Conservation (phyloP, 2,329 filamentous ascomycete genomes). For the Aspergillus ibericus region DNA sequence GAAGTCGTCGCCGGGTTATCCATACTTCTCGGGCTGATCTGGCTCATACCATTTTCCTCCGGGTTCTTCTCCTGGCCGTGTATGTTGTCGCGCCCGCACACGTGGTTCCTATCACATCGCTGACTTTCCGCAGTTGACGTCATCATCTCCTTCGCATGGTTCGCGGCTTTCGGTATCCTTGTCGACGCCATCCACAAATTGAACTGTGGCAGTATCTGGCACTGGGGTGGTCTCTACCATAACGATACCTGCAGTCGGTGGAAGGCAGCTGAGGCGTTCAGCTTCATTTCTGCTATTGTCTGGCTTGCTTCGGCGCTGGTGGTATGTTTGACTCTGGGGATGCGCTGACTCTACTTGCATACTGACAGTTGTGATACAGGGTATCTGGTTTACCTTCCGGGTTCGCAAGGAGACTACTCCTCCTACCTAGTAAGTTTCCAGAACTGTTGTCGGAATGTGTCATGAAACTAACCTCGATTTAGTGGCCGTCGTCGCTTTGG, state of each 20-base stretch:
- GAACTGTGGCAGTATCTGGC: slow-evolving; percentile 58
- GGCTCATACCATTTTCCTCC: slow-evolving; percentile 69
- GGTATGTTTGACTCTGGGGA: slow-evolving; percentile 31
- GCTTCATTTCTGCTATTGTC: slow-evolving; percentile 68
- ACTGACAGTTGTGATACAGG: slow-evolving; percentile 23
- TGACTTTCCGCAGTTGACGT: slow-evolving; percentile 55
- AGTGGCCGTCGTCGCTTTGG: slow-evolving; percentile 12
- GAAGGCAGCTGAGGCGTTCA: slow-evolving; percentile 71
- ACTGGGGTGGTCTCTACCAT: slow-evolving; percentile 57
- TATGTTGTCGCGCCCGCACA: slow-evolving; percentile 22
- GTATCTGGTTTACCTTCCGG: slow-evolving; percentile 40
- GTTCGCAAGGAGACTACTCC: slow-evolving; percentile 16
- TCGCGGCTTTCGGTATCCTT: slow-evolving; percentile 66
- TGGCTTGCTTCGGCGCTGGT: slow-evolving; percentile 67
- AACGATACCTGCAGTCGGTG: slow-evolving; percentile 63
- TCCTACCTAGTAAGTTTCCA: slow-evolving; percentile 24
- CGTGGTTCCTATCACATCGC: not conserved
- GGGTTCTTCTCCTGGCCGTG: slow-evolving; percentile 68
- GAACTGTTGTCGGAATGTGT: not conserved
- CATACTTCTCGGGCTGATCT: slow-evolving; percentile 68
- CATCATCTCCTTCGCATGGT: slow-evolving; percentile 68
- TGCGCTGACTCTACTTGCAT: not conserved
- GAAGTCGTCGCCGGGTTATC: slow-evolving; percentile 69
- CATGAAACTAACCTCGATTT: not conserved
- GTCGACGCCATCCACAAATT: slow-evolving; percentile 56